Conservation (phyloP, 2,329 filamentous ascomycete species). For the Calcarisporium arbuscula region DNA sequence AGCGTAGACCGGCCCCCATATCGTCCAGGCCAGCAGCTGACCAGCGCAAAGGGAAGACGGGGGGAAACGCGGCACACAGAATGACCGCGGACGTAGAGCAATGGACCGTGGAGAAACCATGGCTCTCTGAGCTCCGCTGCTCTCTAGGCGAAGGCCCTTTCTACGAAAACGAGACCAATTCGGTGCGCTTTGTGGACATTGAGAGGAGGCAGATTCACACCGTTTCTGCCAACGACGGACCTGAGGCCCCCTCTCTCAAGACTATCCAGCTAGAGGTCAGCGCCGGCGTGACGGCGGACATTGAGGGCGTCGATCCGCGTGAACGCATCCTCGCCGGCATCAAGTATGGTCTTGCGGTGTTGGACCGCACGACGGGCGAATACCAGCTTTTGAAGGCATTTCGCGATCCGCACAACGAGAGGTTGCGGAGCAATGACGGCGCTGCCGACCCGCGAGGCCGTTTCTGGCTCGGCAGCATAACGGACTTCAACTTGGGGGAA, state of each 20-base stretch:
- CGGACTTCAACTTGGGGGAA: slow-evolving; percentile 54
- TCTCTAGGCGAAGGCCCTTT: slow-evolving; percentile 68
- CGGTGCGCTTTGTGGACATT: slow-evolving; percentile 77
- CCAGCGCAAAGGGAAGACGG: too few relatives aligned
- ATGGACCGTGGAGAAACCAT: slow-evolving; percentile 47
- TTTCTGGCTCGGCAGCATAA: slow-evolving; percentile 85
- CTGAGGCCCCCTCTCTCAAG: slow-evolving; percentile 58
- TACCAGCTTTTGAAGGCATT: slow-evolving; percentile 50
- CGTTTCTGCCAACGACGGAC: slow-evolving; percentile 58
- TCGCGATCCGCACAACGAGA: slow-evolving; percentile 35
- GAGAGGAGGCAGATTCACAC: slow-evolving; percentile 68
- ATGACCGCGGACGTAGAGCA: too few relatives aligned
- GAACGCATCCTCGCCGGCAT: slow-evolving; percentile 69
- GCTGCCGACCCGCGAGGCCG: slow-evolving; percentile 72
- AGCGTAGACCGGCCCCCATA: too few relatives aligned
- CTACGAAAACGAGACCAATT: slow-evolving; percentile 59
- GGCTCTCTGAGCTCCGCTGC: slow-evolving; percentile 53
- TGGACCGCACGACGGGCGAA: slow-evolving; percentile 55
- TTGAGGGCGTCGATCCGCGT: slow-evolving; percentile 55
- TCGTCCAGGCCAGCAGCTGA: too few relatives aligned
- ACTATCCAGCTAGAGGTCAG: slow-evolving; percentile 51
- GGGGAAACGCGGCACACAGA: too few relatives aligned
- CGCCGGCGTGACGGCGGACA: slow-evolving; percentile 69
- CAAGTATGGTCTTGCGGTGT: slow-evolving; percentile 75
- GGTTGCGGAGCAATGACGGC: slow-evolving; percentile 73